A percentile compares a stretch with the other conserved stretches of the same genome.
Evolutionary conservation across 345 rosid genomes (phyloP).

Genomic region (Pistacia atlantica): DNA sequence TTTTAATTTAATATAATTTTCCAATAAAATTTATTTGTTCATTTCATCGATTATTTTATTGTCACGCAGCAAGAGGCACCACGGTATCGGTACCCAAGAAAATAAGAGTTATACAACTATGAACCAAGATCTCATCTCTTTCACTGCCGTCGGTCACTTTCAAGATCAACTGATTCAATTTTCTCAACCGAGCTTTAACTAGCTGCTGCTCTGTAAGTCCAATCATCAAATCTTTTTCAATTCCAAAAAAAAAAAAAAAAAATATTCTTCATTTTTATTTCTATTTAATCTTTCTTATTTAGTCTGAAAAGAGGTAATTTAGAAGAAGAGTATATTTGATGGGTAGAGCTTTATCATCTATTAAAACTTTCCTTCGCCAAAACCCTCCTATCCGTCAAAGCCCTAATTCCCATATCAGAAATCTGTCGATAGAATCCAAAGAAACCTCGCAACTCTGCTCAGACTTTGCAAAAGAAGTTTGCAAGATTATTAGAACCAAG

Average conservation of each 20-base stretch:
- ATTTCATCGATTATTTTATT: too few species aligned
- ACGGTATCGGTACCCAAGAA: too few species aligned
- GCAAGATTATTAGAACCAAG: constrained; percentile 44
- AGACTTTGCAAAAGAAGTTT: constrained; percentile 50
- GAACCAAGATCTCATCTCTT: too few species aligned
- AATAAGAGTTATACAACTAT: too few species aligned
- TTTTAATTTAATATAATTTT: too few species aligned
- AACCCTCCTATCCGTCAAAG: constrained; percentile 27
- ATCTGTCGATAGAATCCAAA: constrained; percentile 30
- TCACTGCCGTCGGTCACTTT: too few species aligned
- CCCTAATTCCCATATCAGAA: constrained; percentile 30
- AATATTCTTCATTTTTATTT: neutral
- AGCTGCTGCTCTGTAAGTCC: constrained; percentile 6
- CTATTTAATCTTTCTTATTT: neutral
- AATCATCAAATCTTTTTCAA: neutral
- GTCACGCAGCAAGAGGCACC: too few species aligned
- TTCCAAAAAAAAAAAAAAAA: neutral
- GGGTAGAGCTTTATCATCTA: constrained; percentile 42
- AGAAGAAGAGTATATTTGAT: constrained; percentile 9
- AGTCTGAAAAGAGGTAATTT: too few species aligned
- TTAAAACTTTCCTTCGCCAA: constrained; percentile 33
- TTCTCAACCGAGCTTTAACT: neutral
- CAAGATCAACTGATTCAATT: too few species aligned
- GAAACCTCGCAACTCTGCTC: constrained; percentile 17
- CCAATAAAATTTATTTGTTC: too few species aligned